Conservation (phyloP, 352 stramenopile genomes). For the Pythium dissimile region DNA sequence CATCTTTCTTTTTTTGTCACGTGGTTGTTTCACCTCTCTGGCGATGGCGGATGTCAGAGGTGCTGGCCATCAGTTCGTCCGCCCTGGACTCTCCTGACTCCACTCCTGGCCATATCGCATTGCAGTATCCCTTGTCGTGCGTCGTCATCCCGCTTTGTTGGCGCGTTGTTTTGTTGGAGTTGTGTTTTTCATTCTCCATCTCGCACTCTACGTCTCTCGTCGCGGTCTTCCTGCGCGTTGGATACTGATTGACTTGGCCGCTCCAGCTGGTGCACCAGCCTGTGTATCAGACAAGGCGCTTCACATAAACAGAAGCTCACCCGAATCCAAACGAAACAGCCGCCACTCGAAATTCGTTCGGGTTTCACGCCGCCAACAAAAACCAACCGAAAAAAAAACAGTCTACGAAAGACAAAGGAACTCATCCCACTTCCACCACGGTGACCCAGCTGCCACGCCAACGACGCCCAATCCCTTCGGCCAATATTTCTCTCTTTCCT, state of each 20-base stretch:
- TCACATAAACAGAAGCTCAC: background rate
- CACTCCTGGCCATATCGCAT: conserved; percentile 11
- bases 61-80: background rate
- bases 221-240: too few species aligned
- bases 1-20: conserved; percentile 9
- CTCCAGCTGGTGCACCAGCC: background rate
- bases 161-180: background rate
- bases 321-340: conserved; percentile 11
- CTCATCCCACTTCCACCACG: conserved; percentile 7
- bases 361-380: background rate
- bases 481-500: conserved; percentile 7
- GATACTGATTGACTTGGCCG: background rate
- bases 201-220: background rate
- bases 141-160: background rate
- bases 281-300: conserved; percentile 15
- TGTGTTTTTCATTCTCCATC: conserved; percentile 9
- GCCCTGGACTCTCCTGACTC: conserved; percentile 3
- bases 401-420: conserved; percentile 2
- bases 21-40: background rate
- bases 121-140: background rate
- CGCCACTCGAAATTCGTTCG: conserved; percentile 2
- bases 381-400: conserved; percentile 3
- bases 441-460: conserved; percentile 8
- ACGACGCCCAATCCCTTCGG: background rate
- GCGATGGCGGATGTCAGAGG: background rate